Base-by-base conservation (phyloP, 139 green algal species). In the Chlamydomonas applanata region DNA sequence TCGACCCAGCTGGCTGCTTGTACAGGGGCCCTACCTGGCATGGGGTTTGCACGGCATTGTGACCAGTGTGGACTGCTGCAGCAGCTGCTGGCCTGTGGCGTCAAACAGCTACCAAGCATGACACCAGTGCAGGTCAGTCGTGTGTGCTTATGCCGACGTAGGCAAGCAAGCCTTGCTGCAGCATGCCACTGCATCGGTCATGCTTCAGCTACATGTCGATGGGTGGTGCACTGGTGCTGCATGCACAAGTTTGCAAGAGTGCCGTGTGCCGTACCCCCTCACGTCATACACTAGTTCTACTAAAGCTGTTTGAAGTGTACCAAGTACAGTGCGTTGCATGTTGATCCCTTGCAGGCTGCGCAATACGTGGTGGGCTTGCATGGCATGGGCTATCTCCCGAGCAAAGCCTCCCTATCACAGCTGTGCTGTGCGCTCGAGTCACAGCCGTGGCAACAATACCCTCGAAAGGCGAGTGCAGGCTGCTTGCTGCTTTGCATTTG, bases 51-150 rank as follows among this genome's bases (percentile, higher is more conserved):
- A 25, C 22, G 59, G 11, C n/a, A 44, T 0, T 33, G 67, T 0
- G 69, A 60, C 30, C 25, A 40, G 2, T 20, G 53, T n/a, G 71
- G 69, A 45, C 33, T 49, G 69, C 61, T 81, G 52, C 33, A 34
- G 34, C 32, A 25, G n/a, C 46, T 67, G 44, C 24, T 66, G 59
- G n/a, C 11, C n/a, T 29, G n/a, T 22, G 59, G 59, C 9, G 11
- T 34, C n/a, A 7, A 29, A 3, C 24, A 19, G 4, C 24, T 66
- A 30, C n/a, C 11, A 22, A 25, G 3, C n/a, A 66, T 66, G 59
- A 29, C 29, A 25, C 59, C 59, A 11, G 17, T 40, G 59, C n/a
- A 66, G 59, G 59, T 66, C n/a, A 34, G 59, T 49, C 11, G 40
- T n/a, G n/a, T n/a, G n/a, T n/a, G n/a, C n/a, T n/a, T n/a, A n/a